phyloP scores from a whole-genome alignment of 2,329 filamentous ascomycete species.

The Microcera coccophila region DNA sequence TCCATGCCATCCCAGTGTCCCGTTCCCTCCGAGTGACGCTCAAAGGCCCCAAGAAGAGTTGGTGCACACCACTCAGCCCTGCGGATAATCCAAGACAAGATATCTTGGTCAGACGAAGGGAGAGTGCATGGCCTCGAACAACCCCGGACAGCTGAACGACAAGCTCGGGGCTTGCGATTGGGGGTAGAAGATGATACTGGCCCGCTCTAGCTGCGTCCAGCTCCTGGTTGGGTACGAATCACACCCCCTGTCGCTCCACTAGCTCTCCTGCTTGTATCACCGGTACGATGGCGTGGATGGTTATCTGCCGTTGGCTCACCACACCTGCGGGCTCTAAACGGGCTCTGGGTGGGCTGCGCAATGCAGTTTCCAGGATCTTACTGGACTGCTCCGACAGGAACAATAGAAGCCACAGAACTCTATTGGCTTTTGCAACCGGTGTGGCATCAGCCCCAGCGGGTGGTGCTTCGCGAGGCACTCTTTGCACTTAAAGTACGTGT shows the following conservation, averaged over 20 bases:
- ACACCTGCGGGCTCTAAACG: slow-evolving; percentile 5
- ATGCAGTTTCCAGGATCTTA: neutral
- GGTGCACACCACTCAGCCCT: slow-evolving; percentile 22
- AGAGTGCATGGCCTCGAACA: slow-evolving; percentile 8
- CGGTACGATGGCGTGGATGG: slow-evolving; percentile 7
- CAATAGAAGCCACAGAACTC: slow-evolving; percentile 6
- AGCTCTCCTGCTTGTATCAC: slow-evolving; percentile 20
- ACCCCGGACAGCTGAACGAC: slow-evolving; percentile 22
- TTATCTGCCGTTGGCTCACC: slow-evolving; percentile 19
- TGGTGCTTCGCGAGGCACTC: neutral
- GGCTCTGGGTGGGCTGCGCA: neutral
- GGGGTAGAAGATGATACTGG: slow-evolving; percentile 11
- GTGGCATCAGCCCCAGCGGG: neutral
- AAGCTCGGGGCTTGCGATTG: slow-evolving; percentile 17
- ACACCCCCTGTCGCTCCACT: slow-evolving; percentile 8
- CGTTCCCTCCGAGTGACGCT: too few relatives aligned
- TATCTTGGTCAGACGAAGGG: slow-evolving; percentile 5
- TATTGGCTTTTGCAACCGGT: slow-evolving; percentile 4
- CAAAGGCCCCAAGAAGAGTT: neutral
- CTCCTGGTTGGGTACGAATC: slow-evolving; percentile 22
- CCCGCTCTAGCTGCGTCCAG: slow-evolving; percentile 19
- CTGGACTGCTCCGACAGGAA: slow-evolving; percentile 14
- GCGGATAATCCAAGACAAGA: slow-evolving; percentile 7
- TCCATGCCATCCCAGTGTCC: too few relatives aligned
- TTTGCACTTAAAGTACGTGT: neutral